phyloP scores from a whole-genome alignment of 805 yeast species.

The Schwanniomyces occidentalis region DNA sequence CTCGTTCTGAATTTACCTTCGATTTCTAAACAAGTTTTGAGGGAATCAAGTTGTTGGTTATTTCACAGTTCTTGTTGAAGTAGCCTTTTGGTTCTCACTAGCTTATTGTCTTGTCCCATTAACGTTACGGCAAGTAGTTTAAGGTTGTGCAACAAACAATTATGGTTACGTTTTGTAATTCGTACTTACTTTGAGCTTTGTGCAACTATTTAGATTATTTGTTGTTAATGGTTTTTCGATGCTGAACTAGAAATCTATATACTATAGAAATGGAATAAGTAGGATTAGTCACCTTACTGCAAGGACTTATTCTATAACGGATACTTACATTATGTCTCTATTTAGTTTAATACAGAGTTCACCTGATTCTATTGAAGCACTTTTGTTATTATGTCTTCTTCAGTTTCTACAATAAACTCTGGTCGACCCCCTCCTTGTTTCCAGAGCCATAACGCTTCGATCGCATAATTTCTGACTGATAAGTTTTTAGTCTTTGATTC shows the following conservation, averaged over 20 bases:
- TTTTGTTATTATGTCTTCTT: slow-evolving; percentile 27
- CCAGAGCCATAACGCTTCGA: slow-evolving; percentile 93
- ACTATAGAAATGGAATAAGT: not conserved
- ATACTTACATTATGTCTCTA: slow-evolving; percentile 8
- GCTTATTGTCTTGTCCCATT: too few species aligned
- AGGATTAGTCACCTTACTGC: not conserved
- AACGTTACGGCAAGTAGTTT: too few species aligned
- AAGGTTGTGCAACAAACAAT: too few species aligned
- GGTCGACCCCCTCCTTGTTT: slow-evolving; percentile 49
- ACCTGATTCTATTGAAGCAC: not conserved
- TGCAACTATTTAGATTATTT: not conserved
- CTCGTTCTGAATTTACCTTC: too few species aligned
- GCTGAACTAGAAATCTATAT: slow-evolving; percentile 1
- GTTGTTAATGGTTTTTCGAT: slow-evolving; percentile 5
- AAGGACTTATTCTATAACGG: slow-evolving; percentile 5
- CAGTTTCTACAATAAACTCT: slow-evolving; percentile 15
- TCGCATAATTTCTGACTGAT: slow-evolving; percentile 78
- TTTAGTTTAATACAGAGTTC: not conserved
- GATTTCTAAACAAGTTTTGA: too few species aligned
- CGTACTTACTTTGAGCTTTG: not conserved
- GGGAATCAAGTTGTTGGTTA: too few species aligned
- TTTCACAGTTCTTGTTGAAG: too few species aligned
- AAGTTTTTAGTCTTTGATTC: slow-evolving; percentile 62
- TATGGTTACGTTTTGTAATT: slow-evolving; percentile 4
- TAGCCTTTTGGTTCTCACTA: too few species aligned